These are phyloP conservation scores for Aspergillus spinulosporus DNA, from an alignment of 2,329 filamentous ascomycete species.

Conservation along the genomic window DNA sequence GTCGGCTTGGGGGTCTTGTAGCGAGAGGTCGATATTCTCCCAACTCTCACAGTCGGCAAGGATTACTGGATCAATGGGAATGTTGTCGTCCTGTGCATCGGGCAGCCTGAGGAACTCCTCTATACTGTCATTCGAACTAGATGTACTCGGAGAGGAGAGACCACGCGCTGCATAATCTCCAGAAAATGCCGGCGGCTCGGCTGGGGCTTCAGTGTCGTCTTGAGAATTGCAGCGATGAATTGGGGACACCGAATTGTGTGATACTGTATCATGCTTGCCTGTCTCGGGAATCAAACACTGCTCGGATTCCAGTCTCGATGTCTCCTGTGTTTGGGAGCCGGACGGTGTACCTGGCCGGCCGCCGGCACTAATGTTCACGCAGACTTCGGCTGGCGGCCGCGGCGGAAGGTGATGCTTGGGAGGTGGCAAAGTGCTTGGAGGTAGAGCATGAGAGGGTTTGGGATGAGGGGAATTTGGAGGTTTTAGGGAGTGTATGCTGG, in stretches of 20 bases:
- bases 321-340: slow-evolving; percentile 11
- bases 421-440: slow-evolving; percentile 16
- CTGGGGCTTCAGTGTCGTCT: slow-evolving; percentile 7
- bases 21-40: slow-evolving; percentile 9
- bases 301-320: slow-evolving; percentile 1
- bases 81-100: too few species aligned
- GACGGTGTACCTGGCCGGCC: slow-evolving; percentile 10
- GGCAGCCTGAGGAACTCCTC: too few species aligned
- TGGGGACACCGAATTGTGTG: neutral
- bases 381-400: slow-evolving; percentile 20
- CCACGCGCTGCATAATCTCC: slow-evolving; percentile 3
- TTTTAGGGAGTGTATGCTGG: slow-evolving; percentile 5
- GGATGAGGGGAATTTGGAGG: slow-evolving; percentile 2
- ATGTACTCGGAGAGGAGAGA: too few species aligned
- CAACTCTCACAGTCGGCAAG: too few species aligned
- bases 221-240: slow-evolving; percentile 5
- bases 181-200: slow-evolving; percentile 7
- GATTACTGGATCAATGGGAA: too few species aligned
- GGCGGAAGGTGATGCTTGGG: slow-evolving; percentile 18
- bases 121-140: too few species aligned
- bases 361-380: slow-evolving; percentile 11
- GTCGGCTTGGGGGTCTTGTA: slow-evolving; percentile 6
- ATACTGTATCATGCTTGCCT: slow-evolving; percentile 2
- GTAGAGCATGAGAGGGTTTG: too few species aligned
- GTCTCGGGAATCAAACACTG: slow-evolving; percentile 2